Evolutionary conservation across 139 green algal species (phyloP).

Genomic region (Pleodorina starrii): DNA sequence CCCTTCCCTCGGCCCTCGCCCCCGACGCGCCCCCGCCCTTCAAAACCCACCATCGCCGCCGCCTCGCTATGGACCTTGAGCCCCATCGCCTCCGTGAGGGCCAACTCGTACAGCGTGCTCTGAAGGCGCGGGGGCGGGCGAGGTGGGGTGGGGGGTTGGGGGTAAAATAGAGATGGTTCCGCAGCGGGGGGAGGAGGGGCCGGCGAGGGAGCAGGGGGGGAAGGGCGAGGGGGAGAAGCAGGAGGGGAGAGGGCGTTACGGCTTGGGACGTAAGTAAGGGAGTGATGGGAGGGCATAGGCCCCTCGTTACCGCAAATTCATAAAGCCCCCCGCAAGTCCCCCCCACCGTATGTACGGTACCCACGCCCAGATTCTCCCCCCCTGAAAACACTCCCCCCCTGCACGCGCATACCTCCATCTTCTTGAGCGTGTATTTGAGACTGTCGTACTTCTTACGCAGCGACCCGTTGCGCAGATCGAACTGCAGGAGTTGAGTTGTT

Average conservation of each 20-base stretch:
- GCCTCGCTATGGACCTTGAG: constrained; percentile 40
- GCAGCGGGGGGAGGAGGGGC: not conserved
- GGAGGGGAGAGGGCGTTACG: not conserved
- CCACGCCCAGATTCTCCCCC: not conserved
- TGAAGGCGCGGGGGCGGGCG: not conserved
- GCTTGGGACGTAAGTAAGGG: not conserved
- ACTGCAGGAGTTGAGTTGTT: no score
- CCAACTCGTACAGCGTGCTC: constrained; percentile 85
- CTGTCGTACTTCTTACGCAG: constrained; percentile 86
- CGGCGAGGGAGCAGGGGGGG: not conserved
- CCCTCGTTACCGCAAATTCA: not conserved
- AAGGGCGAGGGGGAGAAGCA: not conserved
- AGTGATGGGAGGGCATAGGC: not conserved
- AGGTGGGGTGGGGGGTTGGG: not conserved
- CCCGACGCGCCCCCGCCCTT: no score
- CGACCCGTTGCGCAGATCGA: constrained; percentile 82
- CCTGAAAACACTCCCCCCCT: no score
- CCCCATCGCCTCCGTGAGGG: constrained; percentile 64
- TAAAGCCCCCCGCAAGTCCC: not conserved
- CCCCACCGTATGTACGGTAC: not conserved
- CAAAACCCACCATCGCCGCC: not conserved
- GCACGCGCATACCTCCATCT: constrained; percentile 69
- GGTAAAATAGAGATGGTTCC: not conserved
- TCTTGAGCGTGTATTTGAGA: constrained; percentile 89
- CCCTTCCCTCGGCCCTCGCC: no score